These are phyloP conservation scores for Penicillium sclerotiorum DNA, from an alignment of 2,329 filamentous ascomycete genomes.

Conservation along the genomic window DNA sequence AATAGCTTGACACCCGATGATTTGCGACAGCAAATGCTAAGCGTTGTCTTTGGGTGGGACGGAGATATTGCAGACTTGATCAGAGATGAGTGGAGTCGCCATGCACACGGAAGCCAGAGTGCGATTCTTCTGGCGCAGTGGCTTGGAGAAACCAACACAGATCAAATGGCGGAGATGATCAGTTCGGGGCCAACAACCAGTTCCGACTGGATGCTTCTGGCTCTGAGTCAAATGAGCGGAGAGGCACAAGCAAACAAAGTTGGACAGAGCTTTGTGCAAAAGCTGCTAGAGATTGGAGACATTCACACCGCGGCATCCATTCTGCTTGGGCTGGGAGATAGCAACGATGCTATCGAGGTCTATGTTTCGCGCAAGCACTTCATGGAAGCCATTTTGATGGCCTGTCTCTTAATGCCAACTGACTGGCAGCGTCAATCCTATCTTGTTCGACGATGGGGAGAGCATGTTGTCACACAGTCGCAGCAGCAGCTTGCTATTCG, in stretches of 20 bases:
- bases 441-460: slow-evolving; percentile 92
- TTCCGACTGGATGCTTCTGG: slow-evolving; percentile 95
- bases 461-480: slow-evolving; percentile 81
- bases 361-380: slow-evolving; percentile 89
- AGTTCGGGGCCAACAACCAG: slow-evolving; percentile 84
- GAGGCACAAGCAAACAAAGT: slow-evolving; percentile 83
- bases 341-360: slow-evolving; percentile 93
- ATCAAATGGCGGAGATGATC: slow-evolving; percentile 75
- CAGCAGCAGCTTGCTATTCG: slow-evolving; percentile 89
- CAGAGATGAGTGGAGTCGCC: slow-evolving; percentile 75
- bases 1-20: slow-evolving; percentile 70
- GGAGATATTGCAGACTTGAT: slow-evolving; percentile 79
- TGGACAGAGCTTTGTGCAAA: slow-evolving; percentile 85
- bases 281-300: slow-evolving; percentile 85
- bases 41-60: slow-evolving; percentile 93
- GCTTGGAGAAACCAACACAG: slow-evolving; percentile 82
- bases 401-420: slow-evolving; percentile 76
- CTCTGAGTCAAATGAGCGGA: slow-evolving; percentile 82
- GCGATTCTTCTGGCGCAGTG: slow-evolving; percentile 87
- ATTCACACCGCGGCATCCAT: slow-evolving; percentile 91
- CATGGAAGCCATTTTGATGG: slow-evolving; percentile 89
- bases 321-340: slow-evolving; percentile 86
- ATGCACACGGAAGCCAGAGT: slow-evolving; percentile 72
- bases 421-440: slow-evolving; percentile 92
- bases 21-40: slow-evolving; percentile 86